Evolutionary conservation across 768 basidiomycete genomes (phyloP), one percentile per base, ranked within the genome.

Genomic region (Boletus vinaceobasis): DNA sequence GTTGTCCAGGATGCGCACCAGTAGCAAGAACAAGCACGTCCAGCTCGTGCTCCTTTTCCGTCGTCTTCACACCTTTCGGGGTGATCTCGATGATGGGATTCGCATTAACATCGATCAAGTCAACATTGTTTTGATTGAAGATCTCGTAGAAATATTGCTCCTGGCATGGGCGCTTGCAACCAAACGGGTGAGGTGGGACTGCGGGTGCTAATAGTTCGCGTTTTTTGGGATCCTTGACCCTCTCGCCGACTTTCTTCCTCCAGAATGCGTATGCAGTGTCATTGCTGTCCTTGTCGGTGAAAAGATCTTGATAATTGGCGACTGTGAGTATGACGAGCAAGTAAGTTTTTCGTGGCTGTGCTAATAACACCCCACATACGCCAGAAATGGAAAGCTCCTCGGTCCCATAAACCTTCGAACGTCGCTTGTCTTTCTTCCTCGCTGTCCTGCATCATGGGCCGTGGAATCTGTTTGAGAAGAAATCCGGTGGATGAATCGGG

Each of bases 21-120:
- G 60, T 56, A 0, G 59, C 60, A 32, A 47, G 35, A 14, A 61
- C 19, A 1, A 57, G 59, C 3, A 50, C 59, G 5, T 60, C 62
- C 1, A 60, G 4, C 15, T 55, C 59, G 9, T 48, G 35, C 37
- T 64, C 48, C 33, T 26, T 42, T 17, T 39, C 48, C 2, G 26
- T 33, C 9, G 59, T 64, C 38, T 50, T 58, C 32, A 63, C 40
- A 10, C 48, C 62, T 11, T 42, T 37, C 0, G 27, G 26, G 0
- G 52, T 60, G 11, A 63, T 45, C 26, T 63, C 57, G 2, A 53
- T 14, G 32, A 62, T 53, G 1, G 49, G 58, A 8, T 19, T 50
- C 19, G 33, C 43, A 3, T 54, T 61, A 5, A 61, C 10, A n/a
- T 61, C 59, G 4, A 52, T 27, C 7, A 61, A 7, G 14, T 61